These are phyloP conservation scores for Fomes fomentarius DNA, from an alignment of 1,284 basidiomycete species.

Conservation along the genomic window DNA sequence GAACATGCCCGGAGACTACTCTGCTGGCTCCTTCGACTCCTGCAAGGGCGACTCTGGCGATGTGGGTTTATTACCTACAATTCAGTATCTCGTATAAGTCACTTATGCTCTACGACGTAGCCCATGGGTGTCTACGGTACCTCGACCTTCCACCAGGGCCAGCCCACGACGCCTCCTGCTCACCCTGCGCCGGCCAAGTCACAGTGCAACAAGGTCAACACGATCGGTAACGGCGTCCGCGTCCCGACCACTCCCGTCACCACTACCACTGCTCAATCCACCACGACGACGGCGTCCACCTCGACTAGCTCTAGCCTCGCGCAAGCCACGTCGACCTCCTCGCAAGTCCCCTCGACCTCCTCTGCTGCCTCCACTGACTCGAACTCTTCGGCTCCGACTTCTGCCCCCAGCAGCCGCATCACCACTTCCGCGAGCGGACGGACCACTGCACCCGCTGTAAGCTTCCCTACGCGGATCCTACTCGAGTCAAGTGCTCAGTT, in stretches of 20 bases:
- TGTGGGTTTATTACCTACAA: constrained; percentile 33
- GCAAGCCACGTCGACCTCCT: neutral
- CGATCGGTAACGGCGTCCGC: constrained; percentile 44
- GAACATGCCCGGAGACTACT: constrained; percentile 73
- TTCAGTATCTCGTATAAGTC: neutral
- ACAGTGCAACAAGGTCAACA: constrained; percentile 47
- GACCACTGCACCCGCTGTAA: neutral
- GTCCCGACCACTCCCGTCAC: neutral
- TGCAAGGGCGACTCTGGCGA: constrained; percentile 56
- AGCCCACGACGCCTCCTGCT: constrained; percentile 58
- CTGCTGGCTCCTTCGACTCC: constrained; percentile 56
- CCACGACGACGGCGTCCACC: no score
- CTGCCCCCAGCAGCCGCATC: neutral
- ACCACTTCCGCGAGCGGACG: neutral
- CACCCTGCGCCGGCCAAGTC: constrained; percentile 62
- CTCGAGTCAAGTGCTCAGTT: neutral
- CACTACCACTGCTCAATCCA: neutral
- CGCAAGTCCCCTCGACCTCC: neutral
- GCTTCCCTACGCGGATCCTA: neutral
- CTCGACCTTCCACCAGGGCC: constrained; percentile 69
- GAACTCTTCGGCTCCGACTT: neutral
- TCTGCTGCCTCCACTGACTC: neutral
- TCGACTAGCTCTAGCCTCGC: no score
- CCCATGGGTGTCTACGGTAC: constrained; percentile 73
- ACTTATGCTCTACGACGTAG: constrained; percentile 24